Base-by-base conservation (phyloP, 208 protist species). In the Acanthamoeba rhysodes region DNA sequence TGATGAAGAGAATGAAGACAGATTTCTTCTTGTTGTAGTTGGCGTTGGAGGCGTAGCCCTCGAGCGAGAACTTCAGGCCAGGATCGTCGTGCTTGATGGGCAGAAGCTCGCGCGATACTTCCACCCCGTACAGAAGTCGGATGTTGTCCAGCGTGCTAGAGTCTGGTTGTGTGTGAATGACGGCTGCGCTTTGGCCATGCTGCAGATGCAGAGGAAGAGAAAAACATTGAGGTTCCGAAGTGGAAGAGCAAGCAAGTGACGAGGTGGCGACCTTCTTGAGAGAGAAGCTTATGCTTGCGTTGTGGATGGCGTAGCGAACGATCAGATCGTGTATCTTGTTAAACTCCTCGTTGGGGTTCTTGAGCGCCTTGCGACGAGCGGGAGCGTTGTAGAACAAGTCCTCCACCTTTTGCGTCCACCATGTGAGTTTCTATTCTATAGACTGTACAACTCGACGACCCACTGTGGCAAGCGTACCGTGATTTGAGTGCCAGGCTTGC, bases 311-410 rank as follows among this genome's bases (percentile, higher is more conserved):
- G 88, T 98, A 98, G 50, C 84, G 55, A 16, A 62, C 92, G 27
- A 97, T 74, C 2, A 99, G 97, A 68, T 99, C 97, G 1, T 98
- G 96, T 53, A 99, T 98, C 66, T 97, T 96, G 70, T 96, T 94
- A 96, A 99, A 99, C 97, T 99, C 99, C 57, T 99, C 99, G 0
- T 96, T 95, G 0, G 97, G 68, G 24, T 97, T 98, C 48, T 98
- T 97, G 22, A 99, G 95, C 1, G 99, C 98, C 8, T 97, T 95
- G 22, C 98, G 96, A 97, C 99, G 85, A 48, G 98, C 96, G 2
- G 98, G 97, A n/a, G 98, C 96, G n/a, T 98, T 98, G 70, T 98
- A 98, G 93, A 99, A 99, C 18, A 98, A 95, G 45, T 99, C 99
- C 92, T 99, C 99, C 9, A 98, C 74, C 97, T n/a, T 85, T 94